phyloP scores from a whole-genome alignment of 176 grass and related monocot genomes.

The Echinochloa phyllopogon region DNA sequence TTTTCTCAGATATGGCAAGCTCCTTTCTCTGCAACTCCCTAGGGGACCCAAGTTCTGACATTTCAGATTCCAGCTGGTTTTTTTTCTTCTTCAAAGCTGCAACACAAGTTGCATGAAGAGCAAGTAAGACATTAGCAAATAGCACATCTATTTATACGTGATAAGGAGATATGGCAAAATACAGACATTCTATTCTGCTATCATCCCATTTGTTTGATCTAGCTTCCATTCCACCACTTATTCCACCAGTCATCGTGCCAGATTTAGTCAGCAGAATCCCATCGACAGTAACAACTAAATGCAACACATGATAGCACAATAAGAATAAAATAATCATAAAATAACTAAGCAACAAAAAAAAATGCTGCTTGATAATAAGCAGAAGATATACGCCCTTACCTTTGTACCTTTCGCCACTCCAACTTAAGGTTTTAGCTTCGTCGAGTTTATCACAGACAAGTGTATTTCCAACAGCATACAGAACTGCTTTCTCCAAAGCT shows the following conservation, averaged over 20 bases:
- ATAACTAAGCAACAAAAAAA: conserved; percentile 34
- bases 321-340: conserved; percentile 25
- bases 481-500: conserved; percentile 95
- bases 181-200: conserved; percentile 72
- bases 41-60: conserved; percentile 78
- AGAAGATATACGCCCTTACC: conserved; percentile 65
- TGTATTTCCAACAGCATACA: conserved; percentile 99
- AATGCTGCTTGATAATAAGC: conserved; percentile 25
- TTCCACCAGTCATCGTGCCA: conserved; percentile 98
- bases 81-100: conserved; percentile 91
- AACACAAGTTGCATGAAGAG: conserved; percentile 46
- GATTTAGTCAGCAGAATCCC: conserved; percentile 96
- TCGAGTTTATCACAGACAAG: conserved; percentile 99
- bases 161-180: conserved; percentile 16
- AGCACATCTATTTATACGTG: conserved; percentile 21
- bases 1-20: conserved; percentile 87
- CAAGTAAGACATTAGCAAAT: conserved; percentile 34
- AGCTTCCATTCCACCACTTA: conserved; percentile 99
- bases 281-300: conserved; percentile 90
- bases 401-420: conserved; percentile 95
- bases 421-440: conserved; percentile 96
- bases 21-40: conserved; percentile 91
- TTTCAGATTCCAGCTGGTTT: conserved; percentile 72
- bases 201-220: conserved; percentile 99
- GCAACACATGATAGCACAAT: conserved; percentile 30